Evolutionary conservation across 805 yeast genomes (phyloP).

Genomic region (Candida hispaniensis): DNA sequence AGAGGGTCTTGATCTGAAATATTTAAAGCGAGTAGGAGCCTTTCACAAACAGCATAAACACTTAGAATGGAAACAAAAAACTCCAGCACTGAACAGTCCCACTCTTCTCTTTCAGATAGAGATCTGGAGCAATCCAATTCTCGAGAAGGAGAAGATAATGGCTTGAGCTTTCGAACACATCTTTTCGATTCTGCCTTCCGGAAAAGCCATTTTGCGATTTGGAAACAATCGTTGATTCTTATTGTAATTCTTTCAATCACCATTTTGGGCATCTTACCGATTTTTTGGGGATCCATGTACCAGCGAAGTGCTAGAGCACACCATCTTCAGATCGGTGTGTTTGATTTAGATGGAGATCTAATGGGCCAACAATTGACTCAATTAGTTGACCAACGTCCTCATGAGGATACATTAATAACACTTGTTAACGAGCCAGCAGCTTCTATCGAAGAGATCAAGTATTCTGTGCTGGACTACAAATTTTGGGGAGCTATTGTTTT

Average conservation of each 20-base stretch:
- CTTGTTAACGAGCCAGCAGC: conserved; percentile 22
- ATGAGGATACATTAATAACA: conserved; percentile 27
- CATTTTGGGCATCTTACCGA: conserved; percentile 32
- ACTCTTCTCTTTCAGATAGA: too few species aligned
- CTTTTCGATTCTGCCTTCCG: conserved; percentile 1
- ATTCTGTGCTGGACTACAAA: conserved; percentile 41
- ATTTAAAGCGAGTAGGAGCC: too few species aligned
- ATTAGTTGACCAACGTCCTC: conserved; percentile 3
- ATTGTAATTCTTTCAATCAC: conserved; percentile 14
- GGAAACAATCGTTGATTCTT: conserved; percentile 4
- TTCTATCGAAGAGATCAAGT: conserved; percentile 33
- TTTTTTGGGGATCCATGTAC: conserved; percentile 42
- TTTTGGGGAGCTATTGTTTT: conserved; percentile 59
- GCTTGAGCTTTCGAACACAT: too few species aligned
- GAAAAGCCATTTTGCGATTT: conserved; percentile 6
- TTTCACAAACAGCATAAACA: too few species aligned
- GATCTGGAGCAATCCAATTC: too few species aligned
- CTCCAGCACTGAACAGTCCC: too few species aligned
- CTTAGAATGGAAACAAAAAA: too few species aligned
- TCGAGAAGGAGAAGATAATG: too few species aligned
- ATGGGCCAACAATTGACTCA: conserved; percentile 15
- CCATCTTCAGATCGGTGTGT: conserved; percentile 34
- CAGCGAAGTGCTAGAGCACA: conserved; percentile 26
- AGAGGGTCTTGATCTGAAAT: too few species aligned
- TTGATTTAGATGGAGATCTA: conserved; percentile 29